phyloP scores from a whole-genome alignment of 495 filamentous ascomycete species.

The Aspergillus ostianus region DNA sequence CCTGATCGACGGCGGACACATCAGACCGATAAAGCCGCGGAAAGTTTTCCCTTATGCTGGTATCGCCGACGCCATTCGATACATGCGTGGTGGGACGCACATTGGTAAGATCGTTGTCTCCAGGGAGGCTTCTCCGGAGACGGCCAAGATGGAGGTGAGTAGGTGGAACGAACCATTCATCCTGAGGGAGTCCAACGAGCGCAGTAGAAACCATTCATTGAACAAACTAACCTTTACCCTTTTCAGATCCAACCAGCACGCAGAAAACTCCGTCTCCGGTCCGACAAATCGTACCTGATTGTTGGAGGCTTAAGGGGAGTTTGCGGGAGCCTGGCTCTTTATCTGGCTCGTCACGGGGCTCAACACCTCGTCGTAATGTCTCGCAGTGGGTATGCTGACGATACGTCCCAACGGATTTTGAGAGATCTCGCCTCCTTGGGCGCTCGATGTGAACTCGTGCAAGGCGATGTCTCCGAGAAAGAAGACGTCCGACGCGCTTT shows the following conservation, averaged over 20 bases:
- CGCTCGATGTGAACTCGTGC: not conserved
- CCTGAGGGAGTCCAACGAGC: no score
- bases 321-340: not conserved
- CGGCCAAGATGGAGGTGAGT: no score
- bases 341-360: not conserved
- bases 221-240: not conserved
- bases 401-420: not conserved
- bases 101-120: slow-evolving; percentile 3
- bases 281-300: not conserved
- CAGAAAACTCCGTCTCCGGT: not conserved
- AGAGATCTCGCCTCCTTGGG: not conserved
- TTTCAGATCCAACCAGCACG: not conserved
- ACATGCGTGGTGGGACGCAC: not conserved
- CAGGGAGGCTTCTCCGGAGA: not conserved
- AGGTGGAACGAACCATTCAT: no score
- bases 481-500: slow-evolving; percentile 5
- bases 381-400: not conserved
- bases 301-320: slow-evolving; percentile 1
- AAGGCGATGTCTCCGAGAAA: not conserved
- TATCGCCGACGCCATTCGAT: not conserved
- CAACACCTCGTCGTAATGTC: not conserved
- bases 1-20: not conserved
- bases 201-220: no score
- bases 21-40: not conserved
- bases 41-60: not conserved